Evolutionary conservation across 768 basidiomycete genomes (phyloP), one percentile per base, ranked within the genome.

Genomic region (Coprinopsis sp.): DNA sequence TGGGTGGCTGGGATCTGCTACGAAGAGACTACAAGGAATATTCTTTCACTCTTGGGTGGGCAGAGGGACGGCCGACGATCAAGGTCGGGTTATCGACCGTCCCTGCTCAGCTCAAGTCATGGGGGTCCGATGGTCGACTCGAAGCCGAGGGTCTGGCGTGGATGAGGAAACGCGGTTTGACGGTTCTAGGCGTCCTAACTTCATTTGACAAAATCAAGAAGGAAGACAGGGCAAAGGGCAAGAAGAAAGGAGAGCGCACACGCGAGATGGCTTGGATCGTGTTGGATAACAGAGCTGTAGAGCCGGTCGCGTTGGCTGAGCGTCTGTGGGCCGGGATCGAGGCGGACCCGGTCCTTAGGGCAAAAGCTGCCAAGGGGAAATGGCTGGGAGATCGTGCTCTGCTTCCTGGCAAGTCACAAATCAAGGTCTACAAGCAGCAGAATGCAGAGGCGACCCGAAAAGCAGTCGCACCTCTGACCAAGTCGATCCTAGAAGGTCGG

Each of bases 1-100:
- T 97, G 14, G 69, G 67, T 6, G 79, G 81, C 0, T 73, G 77
- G 46, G 92, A 97, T 58, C 78, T 97, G 16, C 75, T 99, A 4
- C 75, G 91, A 11, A 71, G 96, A n/a, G 96, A 99, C 66, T 99
- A 93, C 73, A 98, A 99, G 62, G 83, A 95, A 53, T 95, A 92
- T 58, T 60, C 64, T 1, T 64, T 79, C 48, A 63, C 68, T 0
- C 74, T 82, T 2, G 58, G 70, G 1, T 75, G 72, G 67, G 60
- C 65, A 3, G 49, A 62, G 1, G 61, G 59, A 14, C 49, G 57
- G 6, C 56, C 64, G 23, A 58, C 66, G 6, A 68, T 90, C 31
- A 77, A 74, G 47, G 82, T 82, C 1, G 93, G 95, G 4, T 67
- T 99, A 11, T 78, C 90, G 1, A 87, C 91, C 3, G 86, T 97